Conservation (phyloP, 2,329 filamentous ascomycete genomes). For the Venturia asperata region DNA sequence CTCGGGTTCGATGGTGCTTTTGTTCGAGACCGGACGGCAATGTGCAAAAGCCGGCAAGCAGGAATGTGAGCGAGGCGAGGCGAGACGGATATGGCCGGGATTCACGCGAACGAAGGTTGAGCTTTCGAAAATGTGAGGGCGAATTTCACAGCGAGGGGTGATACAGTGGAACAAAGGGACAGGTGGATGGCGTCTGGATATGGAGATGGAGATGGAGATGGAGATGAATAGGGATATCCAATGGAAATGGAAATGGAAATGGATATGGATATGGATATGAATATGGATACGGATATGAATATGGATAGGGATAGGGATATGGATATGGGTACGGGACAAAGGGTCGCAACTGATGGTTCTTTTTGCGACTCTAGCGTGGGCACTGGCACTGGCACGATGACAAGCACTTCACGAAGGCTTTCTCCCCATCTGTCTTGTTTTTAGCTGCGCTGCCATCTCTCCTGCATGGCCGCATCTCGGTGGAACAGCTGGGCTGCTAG, state of each 20-base stretch:
- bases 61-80: not conserved
- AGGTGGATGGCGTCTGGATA: not conserved
- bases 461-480: not conserved
- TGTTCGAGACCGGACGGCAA: not conserved
- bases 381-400: not conserved
- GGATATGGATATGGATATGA: not conserved
- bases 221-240: not conserved
- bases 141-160: not conserved
- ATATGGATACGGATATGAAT: not conserved
- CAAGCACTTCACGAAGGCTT: not conserved
- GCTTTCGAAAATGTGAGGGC: not conserved
- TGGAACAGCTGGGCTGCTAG: not conserved
- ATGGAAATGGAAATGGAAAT: not conserved
- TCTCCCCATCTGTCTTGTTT: constrained; percentile 7
- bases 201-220: not conserved
- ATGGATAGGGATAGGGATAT: not conserved
- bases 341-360: not conserved
- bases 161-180: not conserved
- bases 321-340: too few species aligned
- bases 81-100: not conserved
- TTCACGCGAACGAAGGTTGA: not conserved
- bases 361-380: constrained; percentile 3
- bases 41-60: constrained; percentile 8
- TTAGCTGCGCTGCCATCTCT: constrained; percentile 3
- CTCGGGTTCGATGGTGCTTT: not conserved